Base-by-base conservation (phyloP, 495 filamentous ascomycete species). In the Podospora appendiculata region DNA sequence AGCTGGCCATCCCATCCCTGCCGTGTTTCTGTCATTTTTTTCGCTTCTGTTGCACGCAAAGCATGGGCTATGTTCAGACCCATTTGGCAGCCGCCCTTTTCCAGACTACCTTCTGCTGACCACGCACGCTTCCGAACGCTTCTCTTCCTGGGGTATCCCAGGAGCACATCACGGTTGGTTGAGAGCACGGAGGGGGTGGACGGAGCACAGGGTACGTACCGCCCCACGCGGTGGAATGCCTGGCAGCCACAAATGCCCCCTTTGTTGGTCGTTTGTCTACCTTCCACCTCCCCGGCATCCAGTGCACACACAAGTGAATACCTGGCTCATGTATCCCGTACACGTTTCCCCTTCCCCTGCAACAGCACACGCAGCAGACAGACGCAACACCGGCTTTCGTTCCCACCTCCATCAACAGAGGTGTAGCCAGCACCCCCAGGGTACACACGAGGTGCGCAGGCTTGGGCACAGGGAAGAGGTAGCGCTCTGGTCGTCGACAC, bases 251-350 rank as follows among this genome's bases (percentile, higher is more conserved):
- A 51, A 46, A 51, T 25, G 38, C 33, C 45, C 48, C 45, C 49
- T 42, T 34, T 51, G 45, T 44, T 41, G 50, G 56, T 63, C 59
- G 55, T 51, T 48, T 51, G 36, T 16, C 19, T 54, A 41, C 46
- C 34, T 33, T 46, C 47, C 42, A 11, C 45, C 36, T 52, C 48
- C 53, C 55, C 47, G 45, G 53, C 25, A 32, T 32, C 47, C 46
- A 40, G 12, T 36, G 13, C n/a, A 44, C 41, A 34, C 33, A 38
- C 48, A 48, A 9, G 17, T 17, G 41, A 17, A 25, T 25, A 25
- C 25, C 25, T 25, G 2, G 25, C 25, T 25, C 25, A 25, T 25
- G 25, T 25, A 25, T 25, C 25, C 25, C 25, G 25, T 25, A 25
- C 25, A 25, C 25, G 25, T 25, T 25, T 25, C 25, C 41, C 41